Conservation (phyloP, 2,329 filamentous ascomycete genomes). For the Botrytis byssoidea region DNA sequence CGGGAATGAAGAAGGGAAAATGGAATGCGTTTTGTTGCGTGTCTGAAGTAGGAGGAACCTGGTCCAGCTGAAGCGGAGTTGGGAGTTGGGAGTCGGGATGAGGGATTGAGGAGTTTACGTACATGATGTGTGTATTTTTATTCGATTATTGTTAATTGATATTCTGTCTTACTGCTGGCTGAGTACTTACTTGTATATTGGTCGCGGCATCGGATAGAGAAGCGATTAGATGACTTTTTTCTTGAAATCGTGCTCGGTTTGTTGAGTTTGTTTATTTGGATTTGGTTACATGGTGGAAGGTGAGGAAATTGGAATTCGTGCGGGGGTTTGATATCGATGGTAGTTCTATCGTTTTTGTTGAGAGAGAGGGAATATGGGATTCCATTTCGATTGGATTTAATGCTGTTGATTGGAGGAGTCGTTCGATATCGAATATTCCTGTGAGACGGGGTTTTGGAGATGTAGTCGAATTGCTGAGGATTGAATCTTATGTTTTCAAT, state of each 20-base stretch:
- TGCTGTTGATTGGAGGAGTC: background rate
- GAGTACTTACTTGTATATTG: background rate
- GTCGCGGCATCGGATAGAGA: background rate
- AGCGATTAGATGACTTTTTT: background rate
- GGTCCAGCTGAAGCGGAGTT: background rate
- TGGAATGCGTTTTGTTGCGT: background rate
- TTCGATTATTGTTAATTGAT: background rate
- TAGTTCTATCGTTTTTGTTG: background rate
- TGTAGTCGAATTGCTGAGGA: background rate
- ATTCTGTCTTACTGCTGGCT: background rate
- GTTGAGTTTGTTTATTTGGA: background rate
- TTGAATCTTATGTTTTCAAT: background rate
- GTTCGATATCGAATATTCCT: background rate
- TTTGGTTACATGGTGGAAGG: background rate
- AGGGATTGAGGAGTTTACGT: background rate
- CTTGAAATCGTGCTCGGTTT: background rate
- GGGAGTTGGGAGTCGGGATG: too few species aligned
- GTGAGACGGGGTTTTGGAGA: too few species aligned
- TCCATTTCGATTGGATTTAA: background rate
- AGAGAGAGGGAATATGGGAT: background rate
- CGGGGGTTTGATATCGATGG: background rate
- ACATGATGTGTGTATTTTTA: background rate
- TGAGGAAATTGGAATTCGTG: background rate
- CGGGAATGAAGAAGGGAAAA: too few species aligned
- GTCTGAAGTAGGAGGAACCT: background rate